A percentile compares a stretch with the other conserved stretches of the same genome.
These are phyloP conservation scores for Rhododendron ovatum DNA, from an alignment of 148 eudicot species.

Conservation along the genomic window DNA sequence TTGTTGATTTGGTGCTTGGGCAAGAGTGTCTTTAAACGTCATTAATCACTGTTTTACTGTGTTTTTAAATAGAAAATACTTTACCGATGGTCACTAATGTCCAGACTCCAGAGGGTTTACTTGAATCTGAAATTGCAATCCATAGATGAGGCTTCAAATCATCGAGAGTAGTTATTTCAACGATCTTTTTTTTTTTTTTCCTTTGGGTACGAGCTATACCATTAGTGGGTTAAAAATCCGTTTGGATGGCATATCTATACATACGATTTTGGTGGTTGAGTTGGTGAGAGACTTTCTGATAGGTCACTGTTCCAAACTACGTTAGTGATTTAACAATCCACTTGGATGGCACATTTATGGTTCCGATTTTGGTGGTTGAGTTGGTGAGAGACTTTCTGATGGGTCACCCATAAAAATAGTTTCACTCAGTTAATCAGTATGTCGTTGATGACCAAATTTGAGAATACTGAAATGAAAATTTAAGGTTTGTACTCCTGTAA, in stretches of 20 bases:
- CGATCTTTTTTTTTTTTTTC: background rate
- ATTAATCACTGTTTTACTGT: background rate
- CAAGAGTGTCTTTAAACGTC: background rate
- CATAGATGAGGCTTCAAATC: background rate
- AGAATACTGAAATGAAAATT: background rate
- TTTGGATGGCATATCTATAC: background rate
- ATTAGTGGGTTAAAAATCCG: background rate
- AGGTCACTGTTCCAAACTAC: background rate
- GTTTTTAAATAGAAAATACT: background rate
- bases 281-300: background rate
- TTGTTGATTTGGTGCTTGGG: conserved; percentile 1
- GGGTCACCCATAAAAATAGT: background rate
- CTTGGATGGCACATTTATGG: background rate
- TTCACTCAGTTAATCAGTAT: background rate
- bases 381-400: background rate
- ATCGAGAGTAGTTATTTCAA: background rate
- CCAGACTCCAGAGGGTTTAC: background rate
- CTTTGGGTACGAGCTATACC: background rate
- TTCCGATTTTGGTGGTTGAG: background rate
- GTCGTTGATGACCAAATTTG: background rate
- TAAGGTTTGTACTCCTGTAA: background rate
- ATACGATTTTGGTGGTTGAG: background rate
- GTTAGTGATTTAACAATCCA: background rate
- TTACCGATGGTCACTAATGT: background rate
- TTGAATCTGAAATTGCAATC: conserved; percentile 7